Evolutionary conservation across 2,329 filamentous ascomycete species (phyloP).

Genomic region (Akanthomyces lecanii): DNA sequence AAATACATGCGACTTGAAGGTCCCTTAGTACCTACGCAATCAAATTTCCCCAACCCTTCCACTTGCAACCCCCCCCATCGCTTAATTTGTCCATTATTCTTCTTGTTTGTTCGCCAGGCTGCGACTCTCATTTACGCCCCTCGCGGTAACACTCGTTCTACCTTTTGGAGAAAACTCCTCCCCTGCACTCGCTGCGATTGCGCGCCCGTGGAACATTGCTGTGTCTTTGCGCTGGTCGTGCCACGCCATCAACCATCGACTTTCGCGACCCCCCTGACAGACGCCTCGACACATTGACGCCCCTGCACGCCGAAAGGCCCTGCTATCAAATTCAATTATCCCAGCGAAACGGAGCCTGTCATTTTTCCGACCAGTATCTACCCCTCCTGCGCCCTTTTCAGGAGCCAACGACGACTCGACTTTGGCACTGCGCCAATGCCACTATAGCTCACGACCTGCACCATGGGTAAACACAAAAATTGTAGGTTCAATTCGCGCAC

Average conservation of each 20-base stretch:
- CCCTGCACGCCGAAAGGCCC: neutral
- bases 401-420: neutral
- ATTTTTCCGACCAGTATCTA: neutral
- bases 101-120: constrained; percentile 12
- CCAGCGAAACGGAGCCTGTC: too few species aligned
- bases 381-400: neutral
- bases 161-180: constrained; percentile 7
- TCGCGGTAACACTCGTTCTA: constrained; percentile 10
- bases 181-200: constrained; percentile 1
- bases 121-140: constrained; percentile 19
- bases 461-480: constrained; percentile 26
- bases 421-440: constrained; percentile 2
- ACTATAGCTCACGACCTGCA: neutral
- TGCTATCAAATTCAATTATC: neutral
- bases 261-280: neutral
- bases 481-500: constrained; percentile 24
- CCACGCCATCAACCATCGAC: neutral
- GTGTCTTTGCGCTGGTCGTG: constrained; percentile 9
- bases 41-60: neutral
- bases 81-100: neutral
- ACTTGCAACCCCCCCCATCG: neutral
- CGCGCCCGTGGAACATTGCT: neutral
- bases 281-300: neutral
- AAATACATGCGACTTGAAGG: neutral
- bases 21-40: neutral